Conservation (phyloP, 768 basidiomycete genomes). For the Cystobasidium onofrii region DNA sequence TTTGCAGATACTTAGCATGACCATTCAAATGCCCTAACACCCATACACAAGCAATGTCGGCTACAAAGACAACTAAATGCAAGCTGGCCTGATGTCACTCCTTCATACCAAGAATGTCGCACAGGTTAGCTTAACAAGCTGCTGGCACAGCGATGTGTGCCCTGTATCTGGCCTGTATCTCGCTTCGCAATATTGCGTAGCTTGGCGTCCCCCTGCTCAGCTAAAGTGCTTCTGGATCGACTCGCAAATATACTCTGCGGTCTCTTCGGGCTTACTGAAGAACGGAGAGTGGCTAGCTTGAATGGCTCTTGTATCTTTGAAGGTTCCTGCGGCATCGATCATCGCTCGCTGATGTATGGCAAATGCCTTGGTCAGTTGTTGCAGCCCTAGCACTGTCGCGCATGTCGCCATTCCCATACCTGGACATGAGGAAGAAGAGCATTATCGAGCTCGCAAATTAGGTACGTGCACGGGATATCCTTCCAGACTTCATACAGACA, state of each 20-base stretch:
- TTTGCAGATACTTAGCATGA: too few species aligned
- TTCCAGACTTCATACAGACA: conserved; percentile 11
- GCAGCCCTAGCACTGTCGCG: too few species aligned
- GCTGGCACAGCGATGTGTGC: too few species aligned
- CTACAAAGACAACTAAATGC: too few species aligned
- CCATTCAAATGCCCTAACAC: too few species aligned
- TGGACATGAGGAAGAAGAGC: background rate
- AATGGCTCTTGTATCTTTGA: background rate
- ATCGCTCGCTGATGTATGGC: background rate
- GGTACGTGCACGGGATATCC: conserved; percentile 10
- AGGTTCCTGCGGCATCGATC: conserved; percentile 2
- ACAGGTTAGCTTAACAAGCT: too few species aligned
- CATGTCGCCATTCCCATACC: background rate
- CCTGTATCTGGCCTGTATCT: too few species aligned
- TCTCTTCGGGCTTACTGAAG: conserved; percentile 7
- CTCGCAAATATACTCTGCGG: background rate
- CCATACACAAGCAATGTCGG: too few species aligned
- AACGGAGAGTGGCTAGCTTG: conserved; percentile 27
- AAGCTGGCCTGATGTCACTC: too few species aligned
- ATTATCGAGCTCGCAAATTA: conserved; percentile 12
- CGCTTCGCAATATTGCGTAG: too few species aligned
- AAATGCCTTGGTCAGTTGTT: background rate
- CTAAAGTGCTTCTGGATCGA: background rate
- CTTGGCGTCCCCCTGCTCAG: too few species aligned
- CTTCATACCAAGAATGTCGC: too few species aligned